phyloP scores from a whole-genome alignment of 148 eudicot genomes.

The Dianthus caryophyllus region DNA sequence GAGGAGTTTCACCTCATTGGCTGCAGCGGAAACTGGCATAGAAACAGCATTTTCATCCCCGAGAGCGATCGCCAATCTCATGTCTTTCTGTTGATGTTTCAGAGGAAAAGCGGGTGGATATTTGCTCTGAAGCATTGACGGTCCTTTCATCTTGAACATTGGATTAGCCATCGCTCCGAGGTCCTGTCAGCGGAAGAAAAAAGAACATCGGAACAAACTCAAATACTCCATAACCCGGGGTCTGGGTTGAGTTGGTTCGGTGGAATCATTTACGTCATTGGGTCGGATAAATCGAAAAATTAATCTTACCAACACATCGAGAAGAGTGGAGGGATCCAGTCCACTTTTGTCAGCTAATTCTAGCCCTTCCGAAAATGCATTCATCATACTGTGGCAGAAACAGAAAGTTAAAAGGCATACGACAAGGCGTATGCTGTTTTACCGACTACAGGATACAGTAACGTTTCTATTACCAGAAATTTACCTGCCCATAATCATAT shows the following conservation, averaged over 20 bases:
- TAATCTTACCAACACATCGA: slow-evolving; percentile 79
- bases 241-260: too few relatives aligned
- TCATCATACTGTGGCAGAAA: slow-evolving; percentile 72
- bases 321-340: slow-evolving; percentile 65
- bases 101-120: slow-evolving; percentile 92
- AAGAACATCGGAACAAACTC: slow-evolving; percentile 8
- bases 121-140: slow-evolving; percentile 66
- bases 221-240: neutral
- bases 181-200: slow-evolving; percentile 43
- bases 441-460: too few relatives aligned
- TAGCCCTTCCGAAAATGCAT: slow-evolving; percentile 94
- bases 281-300: neutral
- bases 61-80: slow-evolving; percentile 96
- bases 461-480: neutral
- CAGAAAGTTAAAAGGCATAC: slow-evolving; percentile 2
- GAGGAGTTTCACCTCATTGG: slow-evolving; percentile 68
- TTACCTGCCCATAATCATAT: slow-evolving; percentile 99
- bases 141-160: slow-evolving; percentile 97
- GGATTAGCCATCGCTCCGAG: slow-evolving; percentile 93
- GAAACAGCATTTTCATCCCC: slow-evolving; percentile 85
- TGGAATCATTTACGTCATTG: too few relatives aligned
- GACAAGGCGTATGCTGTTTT: too few relatives aligned
- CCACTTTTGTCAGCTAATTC: slow-evolving; percentile 87
- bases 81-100: slow-evolving; percentile 98
- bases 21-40: slow-evolving; percentile 96